These are phyloP conservation scores for Linderina pennispora DNA, from an alignment of 192 early-diverging fungal species.

Conservation along the genomic window DNA sequence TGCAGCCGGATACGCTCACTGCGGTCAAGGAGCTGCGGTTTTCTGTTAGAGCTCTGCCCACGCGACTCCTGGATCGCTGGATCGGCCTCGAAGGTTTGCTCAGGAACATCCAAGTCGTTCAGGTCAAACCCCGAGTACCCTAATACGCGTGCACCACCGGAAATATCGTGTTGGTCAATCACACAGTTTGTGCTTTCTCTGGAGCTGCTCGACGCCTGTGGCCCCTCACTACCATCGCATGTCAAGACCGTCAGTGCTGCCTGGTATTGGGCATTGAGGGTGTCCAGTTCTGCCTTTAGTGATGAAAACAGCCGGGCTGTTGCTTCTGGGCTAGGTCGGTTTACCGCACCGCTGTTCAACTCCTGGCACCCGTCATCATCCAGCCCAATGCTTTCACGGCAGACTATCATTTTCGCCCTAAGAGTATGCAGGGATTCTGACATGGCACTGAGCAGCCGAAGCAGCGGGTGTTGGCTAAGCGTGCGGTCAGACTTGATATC, in stretches of 20 bases:
- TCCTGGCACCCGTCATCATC: neutral
- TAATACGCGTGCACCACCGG: constrained; percentile 15
- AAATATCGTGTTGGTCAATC: neutral
- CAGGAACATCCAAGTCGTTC: constrained; percentile 17
- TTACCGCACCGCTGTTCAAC: neutral
- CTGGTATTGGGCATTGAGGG: constrained; percentile 23
- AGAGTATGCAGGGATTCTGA: constrained; percentile 9
- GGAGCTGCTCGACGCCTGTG: too few relatives aligned
- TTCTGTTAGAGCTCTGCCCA: neutral
- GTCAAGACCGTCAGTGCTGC: constrained; percentile 11
- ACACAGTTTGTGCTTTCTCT: neutral
- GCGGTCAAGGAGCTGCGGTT: constrained; percentile 8
- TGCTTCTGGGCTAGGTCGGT: neutral
- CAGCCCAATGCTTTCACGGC: constrained; percentile 8
- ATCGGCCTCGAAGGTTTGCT: constrained; percentile 32
- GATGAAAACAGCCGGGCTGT: constrained; percentile 26
- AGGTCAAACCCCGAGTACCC: constrained; percentile 16
- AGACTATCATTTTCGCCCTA: constrained; percentile 22
- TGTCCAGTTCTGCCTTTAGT: constrained; percentile 34
- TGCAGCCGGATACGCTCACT: constrained; percentile 34
- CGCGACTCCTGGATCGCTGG: neutral
- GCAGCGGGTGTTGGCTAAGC: constrained; percentile 3
- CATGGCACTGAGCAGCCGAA: constrained; percentile 15
- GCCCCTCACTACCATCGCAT: neutral
- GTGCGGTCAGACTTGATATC: neutral